Base-by-base conservation (phyloP, 129 eudicot species). In the Oenanthe sinensis region DNA sequence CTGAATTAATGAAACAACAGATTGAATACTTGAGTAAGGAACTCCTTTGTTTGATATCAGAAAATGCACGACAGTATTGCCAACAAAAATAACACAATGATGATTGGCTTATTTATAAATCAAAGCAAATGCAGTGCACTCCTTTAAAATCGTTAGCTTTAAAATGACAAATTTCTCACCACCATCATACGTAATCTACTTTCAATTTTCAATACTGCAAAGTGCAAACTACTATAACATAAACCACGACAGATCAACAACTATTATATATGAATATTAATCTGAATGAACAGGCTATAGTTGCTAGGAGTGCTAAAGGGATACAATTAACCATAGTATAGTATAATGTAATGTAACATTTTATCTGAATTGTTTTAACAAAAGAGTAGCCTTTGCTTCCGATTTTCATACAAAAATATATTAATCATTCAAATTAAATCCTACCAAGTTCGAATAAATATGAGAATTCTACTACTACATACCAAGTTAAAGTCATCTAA, bases 1-100 rank as follows among this genome's bases (percentile, higher is more conserved):
- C 97, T 92, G 91, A 40, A 88, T 55, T 76, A 60, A 40, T 55
- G 81, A 80, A 71, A 37, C 76, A 75, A 55, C 2, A 19, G 46
- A 9, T 12, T 8, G 20, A 62, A 63, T 16, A 78, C 24, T 63
- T 15, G 11, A n/a, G 26, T 62, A 11, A 44, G 60, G 28, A 63
- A 24, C 16, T 62, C 28, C 26, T 36, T 3, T 36, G 60, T 22
- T 39, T 15, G 4, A 40, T 22, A 12, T 42, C 14, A 44, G 24
- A 58, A 58, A 58, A 58, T 58, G 67, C 28, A n/a, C 5, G 67
- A 62, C 7, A 3, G 70, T 12, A 62, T 62, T 62, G 37, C 70
- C 70, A 12, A 24, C 26, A 12, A 22, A 26, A 36, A 62, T 8
- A 60, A 36, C 70, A 62, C 15, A 58, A 26, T 26, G 15, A 26